Evolutionary conservation across 306 rosid species (phyloP).

Genomic region (Vigna radiata): DNA sequence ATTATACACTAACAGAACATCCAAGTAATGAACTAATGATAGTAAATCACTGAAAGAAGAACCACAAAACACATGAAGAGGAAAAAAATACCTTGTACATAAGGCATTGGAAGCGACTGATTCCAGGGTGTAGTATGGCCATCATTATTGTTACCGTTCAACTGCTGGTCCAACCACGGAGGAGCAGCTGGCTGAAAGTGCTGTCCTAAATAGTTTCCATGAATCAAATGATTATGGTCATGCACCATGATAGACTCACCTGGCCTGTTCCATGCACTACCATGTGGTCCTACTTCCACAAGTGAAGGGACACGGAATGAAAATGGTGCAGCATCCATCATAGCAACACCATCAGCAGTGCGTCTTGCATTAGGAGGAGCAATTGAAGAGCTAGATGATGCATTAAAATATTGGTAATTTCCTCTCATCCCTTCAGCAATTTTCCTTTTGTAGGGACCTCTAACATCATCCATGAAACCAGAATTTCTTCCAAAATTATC

Average conservation of each 20-base stretch:
- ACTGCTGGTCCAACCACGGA: constrained; percentile 82
- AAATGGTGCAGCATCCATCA: constrained; percentile 63
- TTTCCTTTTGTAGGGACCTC: constrained; percentile 90
- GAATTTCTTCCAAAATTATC: constrained; percentile 69
- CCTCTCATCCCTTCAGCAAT: constrained; percentile 69
- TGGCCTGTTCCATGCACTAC: constrained; percentile 59
- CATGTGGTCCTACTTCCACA: constrained; percentile 69
- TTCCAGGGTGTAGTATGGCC: constrained; percentile 75
- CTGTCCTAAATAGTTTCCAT: constrained; percentile 75
- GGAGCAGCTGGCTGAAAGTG: constrained; percentile 75
- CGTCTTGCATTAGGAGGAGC: constrained; percentile 68
- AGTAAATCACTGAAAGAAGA: constrained; percentile 32
- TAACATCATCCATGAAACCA: constrained; percentile 67
- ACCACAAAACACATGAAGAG: constrained; percentile 24
- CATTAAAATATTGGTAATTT: constrained; percentile 63
- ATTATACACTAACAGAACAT: constrained; percentile 15
- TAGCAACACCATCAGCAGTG: constrained; percentile 65
- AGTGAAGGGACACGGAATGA: constrained; percentile 57
- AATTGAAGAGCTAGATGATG: constrained; percentile 67
- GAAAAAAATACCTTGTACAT: constrained; percentile 60
- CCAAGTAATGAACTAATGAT: constrained; percentile 2
- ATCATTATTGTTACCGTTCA: constrained; percentile 60
- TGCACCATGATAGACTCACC: constrained; percentile 64
- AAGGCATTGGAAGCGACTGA: constrained; percentile 66
- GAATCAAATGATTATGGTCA: constrained; percentile 72